phyloP scores from a whole-genome alignment of 352 stramenopile genomes.

The Pythium dissimile region DNA sequence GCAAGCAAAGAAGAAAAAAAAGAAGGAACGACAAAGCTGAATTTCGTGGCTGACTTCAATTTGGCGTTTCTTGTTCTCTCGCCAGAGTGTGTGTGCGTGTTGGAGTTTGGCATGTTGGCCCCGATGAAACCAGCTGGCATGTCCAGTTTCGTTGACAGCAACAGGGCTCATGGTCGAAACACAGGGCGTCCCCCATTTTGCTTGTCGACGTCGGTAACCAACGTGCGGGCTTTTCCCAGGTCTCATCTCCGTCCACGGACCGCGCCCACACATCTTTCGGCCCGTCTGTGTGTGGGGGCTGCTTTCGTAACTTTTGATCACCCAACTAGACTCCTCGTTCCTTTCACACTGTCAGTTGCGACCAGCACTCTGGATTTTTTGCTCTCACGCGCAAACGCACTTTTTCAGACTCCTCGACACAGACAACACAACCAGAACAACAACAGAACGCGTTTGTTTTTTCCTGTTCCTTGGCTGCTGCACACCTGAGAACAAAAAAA shows the following conservation, averaged over 20 bases:
- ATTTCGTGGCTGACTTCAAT: conserved; percentile 3
- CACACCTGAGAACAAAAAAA: conserved; percentile 9
- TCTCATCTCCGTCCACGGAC: conserved; percentile 22
- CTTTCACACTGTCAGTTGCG: not conserved
- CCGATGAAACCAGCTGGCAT: not conserved
- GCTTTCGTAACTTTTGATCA: conserved; percentile 12
- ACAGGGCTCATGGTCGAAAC: not conserved
- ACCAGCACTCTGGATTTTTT: conserved; percentile 25
- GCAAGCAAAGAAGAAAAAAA: not conserved
- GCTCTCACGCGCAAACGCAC: not conserved
- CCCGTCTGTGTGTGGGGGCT: conserved; percentile 12
- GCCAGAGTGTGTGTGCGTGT: conserved; percentile 11
- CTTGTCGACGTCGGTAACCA: conserved; percentile 7
- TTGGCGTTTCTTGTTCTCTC: not conserved
- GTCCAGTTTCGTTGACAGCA: conserved; percentile 17
- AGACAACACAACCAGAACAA: not conserved
- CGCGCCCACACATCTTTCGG: conserved; percentile 10
- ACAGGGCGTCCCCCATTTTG: not conserved
- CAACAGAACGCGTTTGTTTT: not conserved
- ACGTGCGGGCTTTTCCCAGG: conserved; percentile 9
- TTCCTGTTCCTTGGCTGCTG: not conserved
- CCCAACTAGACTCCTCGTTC: conserved; percentile 3
- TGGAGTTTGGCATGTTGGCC: conserved; percentile 1
- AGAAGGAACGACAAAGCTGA: not conserved
- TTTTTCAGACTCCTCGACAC: conserved; percentile 2